phyloP scores from a whole-genome alignment of 1,139 yeast genomes.

The Pichia sp. region DNA sequence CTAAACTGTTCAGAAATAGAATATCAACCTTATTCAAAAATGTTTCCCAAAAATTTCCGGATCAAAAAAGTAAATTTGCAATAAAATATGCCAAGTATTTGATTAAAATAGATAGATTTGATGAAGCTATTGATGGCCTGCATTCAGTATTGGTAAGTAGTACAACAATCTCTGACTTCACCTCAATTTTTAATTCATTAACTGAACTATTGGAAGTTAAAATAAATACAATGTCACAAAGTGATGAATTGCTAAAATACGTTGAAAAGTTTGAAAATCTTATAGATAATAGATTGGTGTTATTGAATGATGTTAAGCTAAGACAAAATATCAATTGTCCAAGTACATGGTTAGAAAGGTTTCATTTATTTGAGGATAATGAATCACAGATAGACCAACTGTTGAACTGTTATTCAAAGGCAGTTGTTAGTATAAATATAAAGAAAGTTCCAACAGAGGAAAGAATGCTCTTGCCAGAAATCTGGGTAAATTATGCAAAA shows the following conservation, averaged over 20 bases:
- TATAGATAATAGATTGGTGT: constrained; percentile 46
- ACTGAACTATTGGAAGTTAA: constrained; percentile 55
- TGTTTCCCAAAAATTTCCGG: constrained; percentile 48
- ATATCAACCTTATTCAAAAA: constrained; percentile 34
- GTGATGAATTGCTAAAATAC: constrained; percentile 34
- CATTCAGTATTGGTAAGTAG: constrained; percentile 44
- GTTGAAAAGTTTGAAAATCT: constrained; percentile 50
- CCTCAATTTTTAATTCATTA: constrained; percentile 56
- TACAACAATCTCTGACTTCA: constrained; percentile 55
- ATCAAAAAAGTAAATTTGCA: constrained; percentile 49
- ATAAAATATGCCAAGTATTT: constrained; percentile 46
- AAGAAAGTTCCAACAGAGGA: constrained; percentile 37
- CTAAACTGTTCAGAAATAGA: constrained; percentile 11
- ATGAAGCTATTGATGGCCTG: constrained; percentile 42
- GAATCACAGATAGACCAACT: constrained; percentile 29
- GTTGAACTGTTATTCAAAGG: constrained; percentile 56
- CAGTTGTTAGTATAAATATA: constrained; percentile 65
- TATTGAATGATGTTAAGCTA: constrained; percentile 59
- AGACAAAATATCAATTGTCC: constrained; percentile 59
- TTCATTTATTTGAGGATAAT: constrained; percentile 32
- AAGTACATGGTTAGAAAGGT: constrained; percentile 62
- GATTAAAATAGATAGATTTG: constrained; percentile 33
- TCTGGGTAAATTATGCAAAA: constrained; percentile 68
- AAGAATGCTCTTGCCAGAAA: constrained; percentile 33
- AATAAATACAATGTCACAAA: constrained; percentile 34